Evolutionary conservation across 139 green algal genomes (phyloP), one percentile per base, ranked within the genome.

Genomic region (Ostreobium quekettii): DNA sequence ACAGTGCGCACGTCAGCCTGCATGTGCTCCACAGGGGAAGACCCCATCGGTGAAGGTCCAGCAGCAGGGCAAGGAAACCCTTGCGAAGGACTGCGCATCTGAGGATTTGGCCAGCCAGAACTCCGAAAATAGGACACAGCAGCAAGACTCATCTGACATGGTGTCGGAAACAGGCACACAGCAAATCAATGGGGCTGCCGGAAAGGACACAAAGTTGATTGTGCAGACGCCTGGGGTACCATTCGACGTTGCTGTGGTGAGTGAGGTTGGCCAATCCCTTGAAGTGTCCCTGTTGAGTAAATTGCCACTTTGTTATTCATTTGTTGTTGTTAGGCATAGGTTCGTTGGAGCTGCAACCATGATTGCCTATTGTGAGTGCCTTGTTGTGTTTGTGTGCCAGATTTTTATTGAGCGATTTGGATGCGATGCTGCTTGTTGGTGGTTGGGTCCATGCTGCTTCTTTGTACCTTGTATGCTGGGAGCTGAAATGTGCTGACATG

Each of bases 371-470:
- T 53, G 11, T 26, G 19, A 19, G 42, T 53, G 42, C 11, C 42
- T 53, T 11, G 42, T 19, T 53, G 42, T 53, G 42, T 11, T 11
- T 53, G 42, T 53, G 11, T 53, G 42, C 11, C 11, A 19, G 11
- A 26, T 53, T 53, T 53, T 26, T 53, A 26, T 53, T 53, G 42
- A 53, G n/a, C n/a, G n/a, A n/a, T n/a, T n/a, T n/a, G n/a, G n/a
- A n/a, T n/a, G n/a, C n/a, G n/a, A n/a, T n/a, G n/a, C n/a, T n/a
- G n/a, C n/a, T n/a, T n/a, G n/a, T n/a, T n/a, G n/a, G n/a, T n/a
- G n/a, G n/a, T n/a, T n/a, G n/a, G n/a, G n/a, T n/a, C n/a, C n/a
- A n/a, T n/a, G n/a, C n/a, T n/a, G n/a, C n/a, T n/a, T n/a, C n/a
- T n/a, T n/a, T n/a, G n/a, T n/a, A n/a, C n/a, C n/a, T n/a, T n/a